Percentiles rank a stretch among this genome's conserved stretches.
Conservation (phyloP, 202 grass and related monocot species). For the Elaeis oleifera region DNA sequence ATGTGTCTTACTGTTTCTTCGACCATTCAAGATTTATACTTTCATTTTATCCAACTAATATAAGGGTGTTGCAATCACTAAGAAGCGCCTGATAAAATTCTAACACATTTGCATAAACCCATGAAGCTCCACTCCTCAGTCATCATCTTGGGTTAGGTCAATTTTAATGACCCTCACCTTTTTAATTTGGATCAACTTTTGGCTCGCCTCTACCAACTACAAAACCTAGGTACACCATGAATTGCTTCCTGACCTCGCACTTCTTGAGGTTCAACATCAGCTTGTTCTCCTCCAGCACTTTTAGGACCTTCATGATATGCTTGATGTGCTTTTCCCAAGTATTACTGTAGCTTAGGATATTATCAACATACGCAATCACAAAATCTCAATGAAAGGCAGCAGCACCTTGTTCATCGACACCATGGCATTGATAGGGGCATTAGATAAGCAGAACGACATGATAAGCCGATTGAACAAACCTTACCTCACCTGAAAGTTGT, state of each 20-base stretch:
- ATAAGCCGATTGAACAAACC: conserved; percentile 6
- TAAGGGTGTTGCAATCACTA: neutral
- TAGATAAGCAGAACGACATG: neutral
- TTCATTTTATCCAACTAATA: neutral
- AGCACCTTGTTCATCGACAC: too few relatives aligned
- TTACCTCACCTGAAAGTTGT: conserved; percentile 2
- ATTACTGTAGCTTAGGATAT: neutral
- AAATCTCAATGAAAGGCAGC: too few relatives aligned
- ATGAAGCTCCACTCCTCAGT: neutral
- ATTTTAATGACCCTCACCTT: too few relatives aligned
- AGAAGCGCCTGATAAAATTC: neutral
- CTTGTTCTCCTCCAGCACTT: too few relatives aligned
- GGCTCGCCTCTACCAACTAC: too few relatives aligned
- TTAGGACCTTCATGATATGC: too few relatives aligned
- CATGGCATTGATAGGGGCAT: neutral
- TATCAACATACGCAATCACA: neutral
- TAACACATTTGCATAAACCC: neutral
- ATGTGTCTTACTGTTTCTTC: neutral
- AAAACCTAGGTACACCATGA: too few relatives aligned
- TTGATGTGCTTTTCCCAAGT: too few relatives aligned
- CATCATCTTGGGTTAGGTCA: too few relatives aligned
- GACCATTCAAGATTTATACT: neutral
- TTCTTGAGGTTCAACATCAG: too few relatives aligned
- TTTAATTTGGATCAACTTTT: too few relatives aligned
- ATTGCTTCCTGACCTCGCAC: too few relatives aligned